Percentiles rank a stretch among this genome's conserved stretches.
Conservation (phyloP, 202 grass and related monocot species). For the Hordeum pubiflorum region DNA sequence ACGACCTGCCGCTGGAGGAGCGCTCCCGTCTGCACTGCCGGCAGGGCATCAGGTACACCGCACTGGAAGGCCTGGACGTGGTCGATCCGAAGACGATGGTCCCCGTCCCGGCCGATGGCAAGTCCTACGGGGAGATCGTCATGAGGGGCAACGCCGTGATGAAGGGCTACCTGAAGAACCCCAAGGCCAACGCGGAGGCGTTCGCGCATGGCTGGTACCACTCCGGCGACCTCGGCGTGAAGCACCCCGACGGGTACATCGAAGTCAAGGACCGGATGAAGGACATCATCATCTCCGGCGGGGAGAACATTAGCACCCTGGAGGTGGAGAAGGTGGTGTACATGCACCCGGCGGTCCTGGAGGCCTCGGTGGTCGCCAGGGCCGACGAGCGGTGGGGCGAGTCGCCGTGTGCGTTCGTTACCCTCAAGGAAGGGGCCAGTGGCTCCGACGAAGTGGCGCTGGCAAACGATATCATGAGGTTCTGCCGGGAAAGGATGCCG, state of each 20-base stretch:
- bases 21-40: conserved; percentile 46
- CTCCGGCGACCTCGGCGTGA: conserved; percentile 81
- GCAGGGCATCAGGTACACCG: conserved; percentile 65
- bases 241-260: conserved; percentile 73
- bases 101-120: conserved; percentile 54
- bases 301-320: conserved; percentile 84
- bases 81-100: conserved; percentile 61
- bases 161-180: conserved; percentile 86
- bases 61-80: conserved; percentile 58
- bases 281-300: conserved; percentile 90
- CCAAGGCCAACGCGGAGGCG: conserved; percentile 51
- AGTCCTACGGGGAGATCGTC: conserved; percentile 64
- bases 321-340: conserved; percentile 78
- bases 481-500: conserved; percentile 69
- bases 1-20: conserved; percentile 55
- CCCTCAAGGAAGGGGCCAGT: conserved; percentile 38
- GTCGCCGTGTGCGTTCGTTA: conserved; percentile 83
- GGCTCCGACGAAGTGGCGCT: conserved; percentile 28
- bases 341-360: conserved; percentile 60
- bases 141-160: conserved; percentile 75
- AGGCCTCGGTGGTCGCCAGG: conserved; percentile 61
- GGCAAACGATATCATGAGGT: conserved; percentile 53
- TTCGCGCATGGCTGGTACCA: conserved; percentile 74
- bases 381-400: conserved; percentile 76
- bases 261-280: conserved; percentile 80